These are phyloP conservation scores for Rhododendron vialii DNA, from an alignment of 148 eudicot genomes.

Conservation along the genomic window DNA sequence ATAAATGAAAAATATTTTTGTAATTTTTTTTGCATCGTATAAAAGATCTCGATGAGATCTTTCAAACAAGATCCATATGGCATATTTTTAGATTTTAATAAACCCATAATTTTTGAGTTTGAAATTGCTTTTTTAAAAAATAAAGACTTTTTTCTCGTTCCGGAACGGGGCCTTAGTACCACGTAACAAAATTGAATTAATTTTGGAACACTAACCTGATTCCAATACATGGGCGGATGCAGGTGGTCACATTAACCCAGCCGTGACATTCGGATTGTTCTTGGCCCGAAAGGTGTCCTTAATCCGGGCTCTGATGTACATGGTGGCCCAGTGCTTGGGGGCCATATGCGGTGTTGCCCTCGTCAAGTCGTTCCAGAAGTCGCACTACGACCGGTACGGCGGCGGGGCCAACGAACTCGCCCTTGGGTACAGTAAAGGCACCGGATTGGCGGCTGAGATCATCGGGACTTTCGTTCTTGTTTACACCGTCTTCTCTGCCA, in stretches of 20 bases:
- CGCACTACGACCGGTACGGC: not conserved
- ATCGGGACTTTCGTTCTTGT: constrained; percentile 26
- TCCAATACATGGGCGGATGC: not conserved
- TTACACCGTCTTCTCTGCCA: constrained; percentile 28
- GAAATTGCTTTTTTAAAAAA: no score
- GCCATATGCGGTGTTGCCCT: constrained; percentile 17
- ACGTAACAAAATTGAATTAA: not conserved
- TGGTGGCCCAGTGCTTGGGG: constrained; percentile 25
- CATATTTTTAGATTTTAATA: no score
- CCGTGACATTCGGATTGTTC: constrained; percentile 22
- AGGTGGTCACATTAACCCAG: constrained; percentile 27
- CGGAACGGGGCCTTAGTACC: no score
- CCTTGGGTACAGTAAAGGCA: constrained; percentile 9
- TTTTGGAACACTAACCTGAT: not conserved
- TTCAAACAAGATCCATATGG: no score
- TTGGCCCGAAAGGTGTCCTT: constrained; percentile 23
- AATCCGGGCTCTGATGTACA: constrained; percentile 21
- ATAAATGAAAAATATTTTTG: no score
- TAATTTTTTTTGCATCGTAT: no score
- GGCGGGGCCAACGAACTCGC: constrained; percentile 15
- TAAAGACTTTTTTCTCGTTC: no score
- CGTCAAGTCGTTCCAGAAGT: constrained; percentile 14
- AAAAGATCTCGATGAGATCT: no score
- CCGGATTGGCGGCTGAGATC: constrained; percentile 19
- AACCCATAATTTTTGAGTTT: no score